Evolutionary conservation across 106 monocot species (phyloP), one percentile per base, ranked within the genome.

Genomic region (Alisma plantagoaquatica): DNA sequence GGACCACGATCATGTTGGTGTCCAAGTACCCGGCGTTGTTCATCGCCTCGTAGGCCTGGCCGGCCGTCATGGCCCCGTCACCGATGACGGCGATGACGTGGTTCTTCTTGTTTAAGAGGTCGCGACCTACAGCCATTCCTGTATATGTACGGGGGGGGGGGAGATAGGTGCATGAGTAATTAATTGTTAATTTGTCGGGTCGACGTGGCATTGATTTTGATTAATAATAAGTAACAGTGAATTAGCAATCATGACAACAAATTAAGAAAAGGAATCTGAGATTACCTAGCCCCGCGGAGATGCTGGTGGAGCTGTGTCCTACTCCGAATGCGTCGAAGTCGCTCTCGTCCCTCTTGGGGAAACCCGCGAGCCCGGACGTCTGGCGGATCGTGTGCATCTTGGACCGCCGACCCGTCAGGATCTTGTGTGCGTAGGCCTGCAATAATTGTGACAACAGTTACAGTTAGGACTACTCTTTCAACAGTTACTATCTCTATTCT

Each of bases 251-350:
- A n/a, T n/a, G n/a, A n/a, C n/a, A n/a, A n/a, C n/a, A n/a, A 41
- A 43, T 41, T 23, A 23, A 48, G 35, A 11, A 32, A 31, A 47
- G 46, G 20, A 49, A 8, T 18, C 45, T 50, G 11, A 15, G 44
- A 23, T 54, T 46, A 73, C 91, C 91, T 30, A 92, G 76, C 3
- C 76, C 92, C 23, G 92, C 92, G 29, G 92, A 92, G 70, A 93
- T 83, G 56, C 87, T 93, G 1, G 86, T 93, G 19, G 87, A 93
- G 61, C 92, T 87, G 33, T 93, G 92, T 3, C 92, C 92, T 0
- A 56, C 82, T 10, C 92, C 92, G 43, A 93, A 93, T 24, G 92
- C 79, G 65, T 93, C 92, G 31, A 87, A 61, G 10, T 52, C 64
- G 55, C 92, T 93, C 79, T 93, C 92, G 23, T 79, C 82, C 31